Conservation (phyloP, 345 rosid genomes). For the Psidium guajava region DNA sequence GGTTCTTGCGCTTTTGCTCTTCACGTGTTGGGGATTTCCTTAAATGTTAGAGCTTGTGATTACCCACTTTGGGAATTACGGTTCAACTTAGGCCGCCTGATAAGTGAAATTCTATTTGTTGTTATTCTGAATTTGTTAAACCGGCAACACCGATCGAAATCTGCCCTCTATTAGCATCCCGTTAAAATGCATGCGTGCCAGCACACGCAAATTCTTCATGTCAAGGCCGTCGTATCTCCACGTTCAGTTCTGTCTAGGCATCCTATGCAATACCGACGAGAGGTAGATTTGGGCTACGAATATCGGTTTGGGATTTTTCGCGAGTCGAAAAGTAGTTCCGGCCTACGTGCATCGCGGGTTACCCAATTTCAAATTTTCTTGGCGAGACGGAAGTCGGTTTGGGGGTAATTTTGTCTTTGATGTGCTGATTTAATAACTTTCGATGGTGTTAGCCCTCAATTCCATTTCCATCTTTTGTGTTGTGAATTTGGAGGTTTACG, state of each 20-base stretch:
- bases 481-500: background rate
- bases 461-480: too few species aligned
- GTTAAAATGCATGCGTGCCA: background rate
- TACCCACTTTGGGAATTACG: background rate
- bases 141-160: background rate
- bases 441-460: accelerated
- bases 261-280: background rate
- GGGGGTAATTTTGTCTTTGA: accelerated
- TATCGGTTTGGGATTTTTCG: background rate
- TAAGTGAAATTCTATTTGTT: background rate
- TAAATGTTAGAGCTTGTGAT: background rate
- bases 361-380: accelerated
- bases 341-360: background rate
- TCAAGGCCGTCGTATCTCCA: accelerated
- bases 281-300: background rate
- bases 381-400: background rate
- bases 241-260: background rate
- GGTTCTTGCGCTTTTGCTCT: background rate
- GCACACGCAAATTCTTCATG: background rate
- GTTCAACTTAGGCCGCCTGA: background rate
- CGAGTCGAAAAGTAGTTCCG: background rate
- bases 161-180: background rate
- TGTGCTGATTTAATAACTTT: background rate
- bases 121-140: background rate
- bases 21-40: background rate